A percentile compares a stretch with the other conserved stretches of the same genome.
phyloP scores from a whole-genome alignment of 2,329 filamentous ascomycete genomes.

The Endoconidiophora laricicola region DNA sequence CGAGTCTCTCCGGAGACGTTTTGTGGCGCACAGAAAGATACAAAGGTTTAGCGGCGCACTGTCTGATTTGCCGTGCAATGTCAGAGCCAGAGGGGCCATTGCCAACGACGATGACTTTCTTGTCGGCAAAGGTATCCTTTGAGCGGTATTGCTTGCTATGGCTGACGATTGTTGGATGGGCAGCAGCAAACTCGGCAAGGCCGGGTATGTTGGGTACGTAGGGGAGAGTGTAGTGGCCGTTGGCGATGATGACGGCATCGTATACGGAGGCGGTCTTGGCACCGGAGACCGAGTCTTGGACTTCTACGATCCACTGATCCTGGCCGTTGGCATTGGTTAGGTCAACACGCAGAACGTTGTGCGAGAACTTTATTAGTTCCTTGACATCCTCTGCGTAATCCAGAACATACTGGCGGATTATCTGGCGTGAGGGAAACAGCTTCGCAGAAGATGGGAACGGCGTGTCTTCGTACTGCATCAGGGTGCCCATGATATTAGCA shows the following conservation, averaged over 20 bases:
- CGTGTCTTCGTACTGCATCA: slow-evolving; percentile 68
- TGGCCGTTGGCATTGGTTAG: slow-evolving; percentile 16
- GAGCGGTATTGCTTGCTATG: slow-evolving; percentile 71
- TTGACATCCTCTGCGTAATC: slow-evolving; percentile 53
- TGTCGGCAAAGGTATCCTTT: slow-evolving; percentile 42
- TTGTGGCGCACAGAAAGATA: slow-evolving; percentile 45
- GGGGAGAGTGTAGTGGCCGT: slow-evolving; percentile 57
- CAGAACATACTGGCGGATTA: slow-evolving; percentile 58
- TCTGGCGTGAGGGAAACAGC: slow-evolving; percentile 57
- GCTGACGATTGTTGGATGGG: slow-evolving; percentile 42
- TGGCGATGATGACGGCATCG: slow-evolving; percentile 61
- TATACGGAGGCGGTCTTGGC: slow-evolving; percentile 32
- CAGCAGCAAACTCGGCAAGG: slow-evolving; percentile 39
- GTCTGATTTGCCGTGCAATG: slow-evolving; percentile 59
- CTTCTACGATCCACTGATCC: slow-evolving; percentile 8
- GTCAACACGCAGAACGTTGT: slow-evolving; percentile 47
- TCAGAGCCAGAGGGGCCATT: slow-evolving; percentile 75
- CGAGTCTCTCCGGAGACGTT: slow-evolving; percentile 28
- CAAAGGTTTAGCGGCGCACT: slow-evolving; percentile 40
- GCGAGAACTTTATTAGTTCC: slow-evolving; percentile 51
- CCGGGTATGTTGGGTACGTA: slow-evolving; percentile 47
- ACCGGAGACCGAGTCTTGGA: slow-evolving; percentile 19
- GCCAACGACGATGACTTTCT: slow-evolving; percentile 71
- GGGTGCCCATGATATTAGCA: slow-evolving; percentile 65
- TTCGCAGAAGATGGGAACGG: slow-evolving; percentile 46